Percentiles rank a stretch among this genome's conserved stretches.
These are phyloP conservation scores for Nicotiana knightiana DNA, from an alignment of 257 asterid genomes.

Conservation along the genomic window DNA sequence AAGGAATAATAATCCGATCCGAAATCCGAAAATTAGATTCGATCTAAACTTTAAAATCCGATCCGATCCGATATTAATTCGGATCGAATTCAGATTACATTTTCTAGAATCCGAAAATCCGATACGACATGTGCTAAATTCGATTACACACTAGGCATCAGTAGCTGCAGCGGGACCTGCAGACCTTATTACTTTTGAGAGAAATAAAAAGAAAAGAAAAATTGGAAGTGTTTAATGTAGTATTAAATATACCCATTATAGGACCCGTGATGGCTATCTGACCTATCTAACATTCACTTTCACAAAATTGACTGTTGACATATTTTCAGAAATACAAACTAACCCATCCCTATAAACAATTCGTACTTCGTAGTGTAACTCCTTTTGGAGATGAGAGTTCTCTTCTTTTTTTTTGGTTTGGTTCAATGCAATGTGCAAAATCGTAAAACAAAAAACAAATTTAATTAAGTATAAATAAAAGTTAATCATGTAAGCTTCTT, in stretches of 20 bases:
- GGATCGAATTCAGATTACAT: no score
- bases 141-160: neutral
- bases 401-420: neutral
- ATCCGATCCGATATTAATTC: no score
- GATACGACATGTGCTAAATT: no score
- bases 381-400: neutral
- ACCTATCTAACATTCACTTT: neutral
- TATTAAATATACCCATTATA: neutral
- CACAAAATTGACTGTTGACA: neutral
- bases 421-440: neutral
- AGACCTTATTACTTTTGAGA: neutral
- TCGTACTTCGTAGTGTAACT: neutral
- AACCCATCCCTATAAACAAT: neutral
- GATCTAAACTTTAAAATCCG: no score
- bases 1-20: no score
- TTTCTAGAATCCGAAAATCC: no score
- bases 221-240: neutral
- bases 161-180: neutral
- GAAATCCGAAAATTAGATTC: no score
- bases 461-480: no score
- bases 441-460: no score
- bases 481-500: neutral
- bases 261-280: conserved; percentile 8
- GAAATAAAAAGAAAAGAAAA: neutral
- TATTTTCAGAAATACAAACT: neutral